Conservation (phyloP, 2,329 filamentous ascomycete species). For the Aureobasidium sp. region DNA sequence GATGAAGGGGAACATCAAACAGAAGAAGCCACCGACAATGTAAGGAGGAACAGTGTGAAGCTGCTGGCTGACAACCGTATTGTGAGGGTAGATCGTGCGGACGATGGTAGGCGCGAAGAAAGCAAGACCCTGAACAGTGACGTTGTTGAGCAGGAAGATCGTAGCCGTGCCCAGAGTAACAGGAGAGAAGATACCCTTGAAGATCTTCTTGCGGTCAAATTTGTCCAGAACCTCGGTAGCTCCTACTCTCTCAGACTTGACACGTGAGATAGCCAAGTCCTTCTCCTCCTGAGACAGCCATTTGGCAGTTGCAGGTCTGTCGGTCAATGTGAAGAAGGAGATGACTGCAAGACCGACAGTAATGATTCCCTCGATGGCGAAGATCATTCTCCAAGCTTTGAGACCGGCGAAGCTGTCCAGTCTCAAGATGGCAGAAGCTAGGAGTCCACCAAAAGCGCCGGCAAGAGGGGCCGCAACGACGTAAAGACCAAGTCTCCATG, state of each 20-base stretch:
- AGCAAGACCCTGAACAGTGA: conserved; percentile 63
- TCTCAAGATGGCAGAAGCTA: conserved; percentile 55
- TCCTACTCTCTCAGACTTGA: conserved; percentile 61
- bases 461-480: conserved; percentile 65
- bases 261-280: conserved; percentile 56
- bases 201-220: conserved; percentile 52
- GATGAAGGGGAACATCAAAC: conserved; percentile 53
- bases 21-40: conserved; percentile 61
- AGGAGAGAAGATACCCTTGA: conserved; percentile 58
- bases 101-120: conserved; percentile 69
- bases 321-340: conserved; percentile 58
- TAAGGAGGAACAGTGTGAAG: conserved; percentile 66
- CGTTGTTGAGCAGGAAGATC: conserved; percentile 59
- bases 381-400: conserved; percentile 62
- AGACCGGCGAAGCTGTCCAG: conserved; percentile 53
- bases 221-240: conserved; percentile 58
- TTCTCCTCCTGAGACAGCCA: conserved; percentile 63
- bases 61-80: conserved; percentile 55
- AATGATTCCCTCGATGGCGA: conserved; percentile 63
- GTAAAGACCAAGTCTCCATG: conserved; percentile 61
- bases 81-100: conserved; percentile 56
- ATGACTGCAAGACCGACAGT: conserved; percentile 53
- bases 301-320: conserved; percentile 59
- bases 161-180: conserved; percentile 51
- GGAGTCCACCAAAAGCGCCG: conserved; percentile 63